phyloP scores from a whole-genome alignment of 2,329 filamentous ascomycete genomes.

The Tolypocladium ophioglossoides region DNA sequence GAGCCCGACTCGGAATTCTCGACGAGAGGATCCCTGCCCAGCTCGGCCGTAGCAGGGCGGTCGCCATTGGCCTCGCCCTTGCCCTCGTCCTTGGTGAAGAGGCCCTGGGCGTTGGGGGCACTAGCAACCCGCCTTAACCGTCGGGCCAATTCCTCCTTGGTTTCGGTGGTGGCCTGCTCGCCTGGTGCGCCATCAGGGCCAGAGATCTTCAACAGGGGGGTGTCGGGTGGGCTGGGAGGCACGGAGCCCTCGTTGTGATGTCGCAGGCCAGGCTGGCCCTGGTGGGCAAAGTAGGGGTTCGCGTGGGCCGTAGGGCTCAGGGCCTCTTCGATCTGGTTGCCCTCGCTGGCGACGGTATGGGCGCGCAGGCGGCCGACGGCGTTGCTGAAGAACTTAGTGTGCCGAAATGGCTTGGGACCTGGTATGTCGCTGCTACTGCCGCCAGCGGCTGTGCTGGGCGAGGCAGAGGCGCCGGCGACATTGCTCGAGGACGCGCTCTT shows the following conservation, averaged over 20 bases:
- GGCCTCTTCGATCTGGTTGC: slow-evolving; percentile 77
- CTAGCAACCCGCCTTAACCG: slow-evolving; percentile 91
- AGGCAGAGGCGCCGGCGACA: slow-evolving; percentile 1
- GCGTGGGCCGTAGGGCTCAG: slow-evolving; percentile 88
- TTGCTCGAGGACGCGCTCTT: slow-evolving; percentile 49
- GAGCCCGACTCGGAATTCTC: slow-evolving; percentile 35
- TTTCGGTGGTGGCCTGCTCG: slow-evolving; percentile 61
- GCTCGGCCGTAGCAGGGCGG: slow-evolving; percentile 73
- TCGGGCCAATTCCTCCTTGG: slow-evolving; percentile 87
- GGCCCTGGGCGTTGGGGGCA: slow-evolving; percentile 89
- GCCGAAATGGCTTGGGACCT: slow-evolving; percentile 56
- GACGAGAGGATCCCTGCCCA: slow-evolving; percentile 69
- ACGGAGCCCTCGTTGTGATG: slow-evolving; percentile 94
- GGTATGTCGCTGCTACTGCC: slow-evolving; percentile 5
- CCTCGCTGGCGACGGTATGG: slow-evolving; percentile 85
- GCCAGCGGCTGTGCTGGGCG: not conserved
- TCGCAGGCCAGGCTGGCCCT: slow-evolving; percentile 83
- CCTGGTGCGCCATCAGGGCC: slow-evolving; percentile 54
- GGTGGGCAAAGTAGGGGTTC: slow-evolving; percentile 95
- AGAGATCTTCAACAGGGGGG: slow-evolving; percentile 66
- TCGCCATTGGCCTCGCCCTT: slow-evolving; percentile 39
- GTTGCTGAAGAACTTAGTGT: slow-evolving; percentile 80
- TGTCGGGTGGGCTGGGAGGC: slow-evolving; percentile 85
- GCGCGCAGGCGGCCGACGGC: slow-evolving; percentile 81
- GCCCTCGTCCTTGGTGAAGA: slow-evolving; percentile 50